Conservation (phyloP, 176 grass and related monocot genomes). For the Lolium perenne region DNA sequence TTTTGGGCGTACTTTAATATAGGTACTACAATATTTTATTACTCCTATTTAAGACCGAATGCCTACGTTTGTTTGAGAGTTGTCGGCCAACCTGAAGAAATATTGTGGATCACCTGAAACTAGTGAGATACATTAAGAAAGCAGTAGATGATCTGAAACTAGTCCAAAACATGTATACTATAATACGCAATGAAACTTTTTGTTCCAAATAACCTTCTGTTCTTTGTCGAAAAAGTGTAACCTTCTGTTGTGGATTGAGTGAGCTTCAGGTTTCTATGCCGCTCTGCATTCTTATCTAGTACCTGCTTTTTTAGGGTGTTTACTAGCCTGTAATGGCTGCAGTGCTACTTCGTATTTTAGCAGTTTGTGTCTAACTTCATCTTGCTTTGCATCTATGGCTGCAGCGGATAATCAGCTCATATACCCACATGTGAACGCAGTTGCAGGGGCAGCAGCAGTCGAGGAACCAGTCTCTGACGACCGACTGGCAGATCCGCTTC, state of each 20-base stretch:
- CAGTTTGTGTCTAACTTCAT: neutral
- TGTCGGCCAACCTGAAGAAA: neutral
- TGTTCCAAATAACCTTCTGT: neutral
- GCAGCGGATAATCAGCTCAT: neutral
- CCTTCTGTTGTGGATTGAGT: neutral
- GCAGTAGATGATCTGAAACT: neutral
- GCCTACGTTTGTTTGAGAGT: neutral
- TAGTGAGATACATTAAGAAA: neutral
- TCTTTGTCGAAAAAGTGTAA: neutral
- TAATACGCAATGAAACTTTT: neutral
- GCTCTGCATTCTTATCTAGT: neutral
- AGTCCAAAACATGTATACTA: neutral
- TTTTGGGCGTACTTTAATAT: neutral
- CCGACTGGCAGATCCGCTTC: neutral
- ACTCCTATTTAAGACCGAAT: neutral
- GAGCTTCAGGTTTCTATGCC: neutral
- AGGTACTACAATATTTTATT: neutral
- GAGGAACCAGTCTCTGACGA: neutral
- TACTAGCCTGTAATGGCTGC: neutral
- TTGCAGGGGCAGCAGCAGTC: neutral
- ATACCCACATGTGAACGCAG: neutral
- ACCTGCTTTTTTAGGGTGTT: neutral
- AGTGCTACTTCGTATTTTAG: neutral
- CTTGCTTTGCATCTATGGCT: neutral
- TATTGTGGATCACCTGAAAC: neutral